Evolutionary conservation across 805 yeast genomes (phyloP).

Genomic region (Starmera quercuum): DNA sequence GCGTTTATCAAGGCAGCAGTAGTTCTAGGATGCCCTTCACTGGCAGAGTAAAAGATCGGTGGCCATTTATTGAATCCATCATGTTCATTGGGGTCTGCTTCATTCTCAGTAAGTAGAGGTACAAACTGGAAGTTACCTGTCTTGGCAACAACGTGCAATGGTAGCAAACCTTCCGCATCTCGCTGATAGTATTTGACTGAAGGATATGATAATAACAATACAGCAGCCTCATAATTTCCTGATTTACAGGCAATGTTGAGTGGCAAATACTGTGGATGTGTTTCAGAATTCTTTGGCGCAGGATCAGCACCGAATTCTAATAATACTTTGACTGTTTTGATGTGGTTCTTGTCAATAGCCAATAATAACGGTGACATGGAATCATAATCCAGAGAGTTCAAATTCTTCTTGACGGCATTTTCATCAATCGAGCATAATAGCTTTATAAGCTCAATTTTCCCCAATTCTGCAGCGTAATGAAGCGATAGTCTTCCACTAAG

Average conservation of each 20-base stretch:
- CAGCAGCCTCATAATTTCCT: slow-evolving; percentile 68
- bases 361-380: slow-evolving; percentile 78
- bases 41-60: slow-evolving; percentile 84
- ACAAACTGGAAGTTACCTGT: slow-evolving; percentile 71
- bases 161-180: slow-evolving; percentile 84
- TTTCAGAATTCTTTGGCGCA: slow-evolving; percentile 38
- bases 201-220: slow-evolving; percentile 28
- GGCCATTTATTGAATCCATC: slow-evolving; percentile 93
- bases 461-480: slow-evolving; percentile 74
- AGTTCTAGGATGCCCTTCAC: slow-evolving; percentile 70
- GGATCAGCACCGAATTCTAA: slow-evolving; percentile 40
- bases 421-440: slow-evolving; percentile 26
- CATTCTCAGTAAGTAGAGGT: slow-evolving; percentile 58
- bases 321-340: slow-evolving; percentile 43
- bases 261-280: slow-evolving; percentile 61
- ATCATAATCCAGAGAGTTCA: slow-evolving; percentile 52
- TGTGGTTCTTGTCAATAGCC: slow-evolving; percentile 65
- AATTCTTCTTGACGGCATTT: slow-evolving; percentile 17
- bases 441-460: slow-evolving; percentile 35
- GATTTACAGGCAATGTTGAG: slow-evolving; percentile 83
- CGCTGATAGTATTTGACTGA: slow-evolving; percentile 34
- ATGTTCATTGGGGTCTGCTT: slow-evolving; percentile 66
- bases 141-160: slow-evolving; percentile 83
- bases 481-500: slow-evolving; percentile 73
- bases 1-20: slow-evolving; percentile 61